Base-by-base conservation (phyloP, 2,329 filamentous ascomycete species). In the Aspergillus luchuensis region DNA sequence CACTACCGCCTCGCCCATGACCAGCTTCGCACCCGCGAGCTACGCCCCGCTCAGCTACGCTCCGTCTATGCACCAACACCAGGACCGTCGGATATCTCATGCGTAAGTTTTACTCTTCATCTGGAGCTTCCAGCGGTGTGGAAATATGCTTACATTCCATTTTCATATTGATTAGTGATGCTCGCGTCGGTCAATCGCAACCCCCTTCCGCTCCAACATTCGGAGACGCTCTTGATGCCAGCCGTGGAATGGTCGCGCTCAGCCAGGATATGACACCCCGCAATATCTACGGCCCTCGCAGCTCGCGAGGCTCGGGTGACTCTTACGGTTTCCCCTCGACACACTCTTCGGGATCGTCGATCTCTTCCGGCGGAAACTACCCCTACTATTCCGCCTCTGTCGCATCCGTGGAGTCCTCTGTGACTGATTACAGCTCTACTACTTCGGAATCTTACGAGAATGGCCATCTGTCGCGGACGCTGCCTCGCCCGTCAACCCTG, bases 171-270 rank as follows among this genome's bases (percentile, higher is more conserved):
- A 64, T 55, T 57, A 76, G 72, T 66, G 74, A 79, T 59, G 67
- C 71, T 60, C 75, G 72, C 55, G 71, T 74, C 50, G 62, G 69
- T 36, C 71, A 73, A 48, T 69, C 77, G 10, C 72, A 75, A 84
- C 71, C 85, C 81, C 88, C 82, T 76, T 72, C 77, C 53, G 82
- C 84, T 58, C 83, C 89, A 68, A 89, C 88, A 69, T 96, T 93
- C 75, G 91, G 89, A 67, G 94, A 97, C 73, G 91, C 92, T 28
- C 87, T 98, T 59, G 94, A 97, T 75, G 93, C 93, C 23, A 93
- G 92, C 74, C 90, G 95, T 63, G 92, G 92, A 68, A 97, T 98
- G 91, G 85, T 97, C 25, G 92, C 92, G 39, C 91, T 98, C 85
- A 96, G 91, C 84, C 92, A 97, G 79, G 92, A 97, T 69, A 79